Evolutionary conservation across 148 eudicot genomes (phyloP), one percentile per base, ranked within the genome.

Genomic region (Spergularia bocconei): DNA sequence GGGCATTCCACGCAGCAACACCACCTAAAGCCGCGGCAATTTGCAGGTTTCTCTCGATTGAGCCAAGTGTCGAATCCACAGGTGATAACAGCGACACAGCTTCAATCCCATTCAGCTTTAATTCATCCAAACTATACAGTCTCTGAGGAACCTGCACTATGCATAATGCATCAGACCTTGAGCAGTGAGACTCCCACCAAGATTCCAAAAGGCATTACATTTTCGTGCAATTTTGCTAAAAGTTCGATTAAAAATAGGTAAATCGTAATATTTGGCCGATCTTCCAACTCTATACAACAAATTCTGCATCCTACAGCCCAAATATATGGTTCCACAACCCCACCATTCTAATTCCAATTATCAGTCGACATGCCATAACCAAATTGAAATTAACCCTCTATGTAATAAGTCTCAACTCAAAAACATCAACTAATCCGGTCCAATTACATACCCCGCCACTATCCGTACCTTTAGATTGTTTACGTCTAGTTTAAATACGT

Each of bases 141-240:
- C 97, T 92, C 81, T 92, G 97, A 64, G 99, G 99, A 81, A 95
- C 87, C 99, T 95, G 93, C 73, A 78, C 85, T 77, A 78, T 64
- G 69, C 75, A 51, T 73, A 75, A 78, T 64, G 69, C 75, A 51
- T 73, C 55, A 76, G 57, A 72, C 73, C 25, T 78, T 66, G 78
- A 79, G 2, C 3, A 29, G 36, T 29, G 36, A 29, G 36, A 0
- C 36, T 29, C 36, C 36, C 36, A n/a, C 36, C 36, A 29, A 29
- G 36, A 47, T 5, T 64, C 21, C 36, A 39, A 9, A 20, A 38
- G 5, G 1, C 54, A 72, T 4, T 72, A 33, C 19, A n/a, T n/a
- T n/a, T n/a, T n/a, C n/a, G n/a, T n/a, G n/a, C n/a, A n/a, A n/a
- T n/a, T n/a, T n/a, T n/a, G n/a, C n/a, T n/a, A 19, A 1, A 58